Conservation (phyloP, 495 filamentous ascomycete species). For the Aspergillus cavernicola region DNA sequence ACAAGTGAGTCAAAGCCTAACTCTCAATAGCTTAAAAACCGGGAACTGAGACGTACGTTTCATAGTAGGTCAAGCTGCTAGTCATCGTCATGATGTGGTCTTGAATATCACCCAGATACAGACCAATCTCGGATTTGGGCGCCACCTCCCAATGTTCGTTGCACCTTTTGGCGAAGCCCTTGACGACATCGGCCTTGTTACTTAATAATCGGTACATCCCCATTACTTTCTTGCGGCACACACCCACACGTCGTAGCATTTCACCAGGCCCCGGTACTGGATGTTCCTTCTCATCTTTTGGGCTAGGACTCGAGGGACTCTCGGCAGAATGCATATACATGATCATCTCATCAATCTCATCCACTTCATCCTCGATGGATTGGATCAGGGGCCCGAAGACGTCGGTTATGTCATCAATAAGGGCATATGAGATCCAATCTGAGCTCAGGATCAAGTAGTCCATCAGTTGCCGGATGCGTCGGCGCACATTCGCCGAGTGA, state of each 20-base stretch:
- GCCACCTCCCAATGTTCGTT: slow-evolving; percentile 98
- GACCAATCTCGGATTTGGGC: slow-evolving; percentile 87
- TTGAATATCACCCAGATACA: slow-evolving; percentile 96
- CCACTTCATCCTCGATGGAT: slow-evolving; percentile 82
- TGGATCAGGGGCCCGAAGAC: slow-evolving; percentile 89
- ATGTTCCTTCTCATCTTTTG: slow-evolving; percentile 32
- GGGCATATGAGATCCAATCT: slow-evolving; percentile 97
- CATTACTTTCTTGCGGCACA: slow-evolving; percentile 97
- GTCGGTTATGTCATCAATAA: slow-evolving; percentile 98
- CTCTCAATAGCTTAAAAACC: not conserved
- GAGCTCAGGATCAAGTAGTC: slow-evolving; percentile 91
- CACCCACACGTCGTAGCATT: slow-evolving; percentile 86
- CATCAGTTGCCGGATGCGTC: slow-evolving; percentile 86
- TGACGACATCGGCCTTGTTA: slow-evolving; percentile 98
- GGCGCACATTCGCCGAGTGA: slow-evolving; percentile 91
- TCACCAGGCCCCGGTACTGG: slow-evolving; percentile 54
- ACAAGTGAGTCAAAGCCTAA: slow-evolving; percentile 13
- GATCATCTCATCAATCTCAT: slow-evolving; percentile 82
- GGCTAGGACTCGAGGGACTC: slow-evolving; percentile 22
- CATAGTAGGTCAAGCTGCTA: slow-evolving; percentile 88
- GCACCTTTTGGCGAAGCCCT: slow-evolving; percentile 97
- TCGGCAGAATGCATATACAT: slow-evolving; percentile 66
- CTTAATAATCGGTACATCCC: slow-evolving; percentile 85
- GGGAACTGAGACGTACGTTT: slow-evolving; percentile 64
- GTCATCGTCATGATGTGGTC: slow-evolving; percentile 99